Evolutionary conservation across 164 flowering plant genomes (phyloP), one percentile per base, ranked within the genome.

Genomic region (Aristolochia fimbriata): DNA sequence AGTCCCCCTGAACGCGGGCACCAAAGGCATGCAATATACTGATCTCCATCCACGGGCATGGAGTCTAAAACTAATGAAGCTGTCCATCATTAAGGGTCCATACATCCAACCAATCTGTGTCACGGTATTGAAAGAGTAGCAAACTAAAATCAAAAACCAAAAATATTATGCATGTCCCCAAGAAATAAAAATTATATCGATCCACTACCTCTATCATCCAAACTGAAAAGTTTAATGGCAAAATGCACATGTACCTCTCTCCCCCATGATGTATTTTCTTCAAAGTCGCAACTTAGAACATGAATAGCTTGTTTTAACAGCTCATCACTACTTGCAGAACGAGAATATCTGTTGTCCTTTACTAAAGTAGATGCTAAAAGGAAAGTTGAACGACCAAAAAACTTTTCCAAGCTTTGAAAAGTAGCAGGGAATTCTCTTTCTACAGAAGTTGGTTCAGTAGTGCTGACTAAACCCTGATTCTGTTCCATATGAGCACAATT

Each of bases 261-360:
- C 25, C 79, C 79, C 79, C 76, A 76, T 4, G 63, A 71, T 14
- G 77, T 68, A 65, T 73, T 67, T 55, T 70, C 69, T 66, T 70
- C 73, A 67, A 75, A 71, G 52, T 73, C 65, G 50, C 70, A 65
- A 61, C 75, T 75, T 24, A 73, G 70, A 13, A 78, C 77, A 59
- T 71, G 71, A 55, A 78, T 73, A 15, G 81, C 72, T 75, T 78
- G 77, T 73, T 63, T 69, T 37, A 75, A 59, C 51, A 75, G 64
- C 37, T 67, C 62, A 25, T 77, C 72, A 43, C 70, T 55, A 62
- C 67, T 49, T 65, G 73, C 59, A 4, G 69, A 65, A 8, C 43
- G 58, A 22, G 68, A 66, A 50, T 59, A 62, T 59, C 71, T 71
- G 27, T 69, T 76, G 30, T 71, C 73, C 47, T 65, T 56, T 16